Base-by-base conservation (phyloP, 1,284 basidiomycete genomes). In the Naganishia liquefaciens region DNA sequence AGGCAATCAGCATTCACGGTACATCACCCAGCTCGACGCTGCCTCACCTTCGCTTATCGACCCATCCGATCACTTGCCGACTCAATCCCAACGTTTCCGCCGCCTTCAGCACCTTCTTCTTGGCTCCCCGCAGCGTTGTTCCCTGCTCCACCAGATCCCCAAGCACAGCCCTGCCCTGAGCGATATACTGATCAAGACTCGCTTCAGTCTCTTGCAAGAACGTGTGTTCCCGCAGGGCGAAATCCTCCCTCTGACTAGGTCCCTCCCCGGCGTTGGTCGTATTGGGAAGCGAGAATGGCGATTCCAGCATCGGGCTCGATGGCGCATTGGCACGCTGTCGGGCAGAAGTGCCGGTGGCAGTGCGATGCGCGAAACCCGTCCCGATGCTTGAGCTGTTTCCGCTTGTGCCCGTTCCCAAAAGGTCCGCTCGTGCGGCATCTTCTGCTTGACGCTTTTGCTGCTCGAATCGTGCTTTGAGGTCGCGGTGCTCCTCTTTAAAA, bases 61-160 rank as follows among this genome's bases (percentile, higher is more conserved):
- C 93, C 90, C 93, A 97, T 2, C 89, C 87, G 76, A 97, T 96
- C 27, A 94, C 93, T 75, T 94, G 86, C 68, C 92, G 83, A 75
- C 91, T 92, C 72, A 97, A 79, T 0, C 94, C 94, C 54, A 97
- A 79, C 19, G 92, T 94, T 78, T 96, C 96, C 47, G 93, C 93
- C 46, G 91, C 88, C 74, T 91, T 87, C 64, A 95, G 77, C 54
- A 97, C 77, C 65, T 89, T 83, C 69, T 86, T 84, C 74, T 91
- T 88, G 0, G 93, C 95, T 7, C 93, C 92, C 79, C 96, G 96
- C 67, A 97, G 80, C 75, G 96, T 87, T 71, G 89, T 89, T 64
- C 91, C 83, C 80, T 97, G 93, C 76, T 93, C 93, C 47, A 91
- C 86, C 43, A 97, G 80, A 74, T 93, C 93, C 68, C 93, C 90